Base-by-base conservation (phyloP, 1,139 yeast species). In the Insectozyma bohioensis region DNA sequence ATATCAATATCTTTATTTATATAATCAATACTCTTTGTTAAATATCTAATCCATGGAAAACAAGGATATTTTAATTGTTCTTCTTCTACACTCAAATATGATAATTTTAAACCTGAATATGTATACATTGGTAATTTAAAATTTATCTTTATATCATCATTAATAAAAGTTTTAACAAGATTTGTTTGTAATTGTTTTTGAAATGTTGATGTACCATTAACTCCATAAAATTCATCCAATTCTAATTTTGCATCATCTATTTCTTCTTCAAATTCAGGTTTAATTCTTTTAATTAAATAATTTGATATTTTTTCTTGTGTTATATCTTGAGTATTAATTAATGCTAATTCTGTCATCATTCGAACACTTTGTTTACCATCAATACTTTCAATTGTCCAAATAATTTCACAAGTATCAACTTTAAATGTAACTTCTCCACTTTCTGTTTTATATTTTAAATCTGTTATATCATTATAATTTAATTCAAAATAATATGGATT, bases 381-480 rank as follows among this genome's bases (percentile, higher is more conserved):
- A 26, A 81, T 52, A 11, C 74, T 61, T 2, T 72, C 75, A 8
- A 84, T 66, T 29, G 65, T 64, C 94, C 94, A 84, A 1, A 76
- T 51, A 3, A 84, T 48, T 38, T 74, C 76, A 16, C 78, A 71
- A 19, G 75, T 67, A 42, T 67, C 63, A 5, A 69, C 52, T 27
- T 67, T 63, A 42, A 51, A 68, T 27, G 55, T 53, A 4, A 68
- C 75, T 15, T 59, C 64, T 1, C 75, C 75, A 28, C 52, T 31
- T 42, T 69, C 74, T 2, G 72, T 52, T 36, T 66, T 67, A 36
- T 59, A 69, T 40, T 67, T 64, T 38, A 69, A 49, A 12, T 51
- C 51, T 20, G 48, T 46, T n/a, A n/a, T n/a, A 11, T 45, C 50
- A 26, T 61, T 57, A 35, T 63, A 60, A 39, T 75, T 66, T 6